Evolutionary conservation across 768 basidiomycete genomes (phyloP).

Genomic region (Kwoniella sp.): DNA sequence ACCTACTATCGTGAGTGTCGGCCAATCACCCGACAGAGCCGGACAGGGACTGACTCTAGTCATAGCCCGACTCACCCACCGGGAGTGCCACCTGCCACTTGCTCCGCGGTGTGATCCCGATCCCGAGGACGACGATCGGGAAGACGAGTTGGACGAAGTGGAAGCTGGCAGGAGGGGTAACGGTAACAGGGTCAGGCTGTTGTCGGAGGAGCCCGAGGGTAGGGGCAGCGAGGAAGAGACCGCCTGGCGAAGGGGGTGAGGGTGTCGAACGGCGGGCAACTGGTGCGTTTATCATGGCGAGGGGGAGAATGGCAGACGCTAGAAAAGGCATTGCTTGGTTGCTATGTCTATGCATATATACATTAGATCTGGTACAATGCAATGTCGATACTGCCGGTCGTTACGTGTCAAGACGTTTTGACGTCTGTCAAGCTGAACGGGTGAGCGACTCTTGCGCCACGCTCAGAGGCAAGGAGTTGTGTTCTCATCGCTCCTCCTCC

Average conservation of each 20-base stretch:
- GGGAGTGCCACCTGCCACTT: slow-evolving; percentile 45
- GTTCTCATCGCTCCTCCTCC: background rate
- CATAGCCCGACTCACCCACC: slow-evolving; percentile 40
- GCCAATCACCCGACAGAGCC: background rate
- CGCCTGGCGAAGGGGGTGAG: slow-evolving; percentile 17
- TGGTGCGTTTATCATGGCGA: too few relatives aligned
- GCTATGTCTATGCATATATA: too few relatives aligned
- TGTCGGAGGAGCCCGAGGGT: slow-evolving; percentile 14
- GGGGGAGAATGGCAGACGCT: too few relatives aligned
- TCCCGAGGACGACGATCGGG: slow-evolving; percentile 14
- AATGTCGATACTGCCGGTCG: too few relatives aligned
- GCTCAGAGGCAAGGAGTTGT: too few relatives aligned
- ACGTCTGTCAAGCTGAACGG: too few relatives aligned
- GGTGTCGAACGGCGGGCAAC: too few relatives aligned
- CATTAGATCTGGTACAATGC: too few relatives aligned
- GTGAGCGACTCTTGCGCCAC: too few relatives aligned
- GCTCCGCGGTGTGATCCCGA: slow-evolving; percentile 29
- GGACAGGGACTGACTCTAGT: background rate
- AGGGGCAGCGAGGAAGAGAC: slow-evolving; percentile 28
- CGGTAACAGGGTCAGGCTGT: slow-evolving; percentile 19
- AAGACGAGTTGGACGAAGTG: slow-evolving; percentile 16
- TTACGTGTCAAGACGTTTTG: background rate
- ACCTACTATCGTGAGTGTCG: slow-evolving; percentile 44
- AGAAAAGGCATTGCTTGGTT: too few relatives aligned
- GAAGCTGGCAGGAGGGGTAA: background rate